Evolutionary conservation across 2,329 filamentous ascomycete genomes (phyloP), one percentile per base, ranked within the genome.

Genomic region (Blumeria graminis): DNA sequence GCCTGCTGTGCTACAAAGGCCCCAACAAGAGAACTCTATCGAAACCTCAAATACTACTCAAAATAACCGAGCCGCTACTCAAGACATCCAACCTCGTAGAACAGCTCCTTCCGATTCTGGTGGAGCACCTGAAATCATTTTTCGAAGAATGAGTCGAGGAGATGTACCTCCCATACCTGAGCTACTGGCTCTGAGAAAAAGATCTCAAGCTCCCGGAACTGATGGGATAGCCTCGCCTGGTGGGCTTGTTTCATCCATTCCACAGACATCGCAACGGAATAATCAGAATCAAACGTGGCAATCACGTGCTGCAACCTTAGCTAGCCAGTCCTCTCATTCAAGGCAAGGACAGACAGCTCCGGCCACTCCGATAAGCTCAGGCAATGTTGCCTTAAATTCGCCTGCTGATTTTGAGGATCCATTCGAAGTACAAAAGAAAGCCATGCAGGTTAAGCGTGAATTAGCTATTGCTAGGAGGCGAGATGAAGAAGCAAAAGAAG

Each of bases 71-170:
- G 76, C 77, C 38, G 79, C 73, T 61, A 73, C 70, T 14, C 81
- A 84, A 59, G 80, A 84, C 61, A 73, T 78, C 2, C 89, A 85
- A 72, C 76, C 75, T 39, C 80, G 88, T 61, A 80, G 88, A 59
- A 81, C 90, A 60, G 84, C 84, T 57, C 95, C 90, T 14, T 96
- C 90, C 1, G 93, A 88, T 64, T 83, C 94, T 43, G 95, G 89
- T 67, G 88, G 86, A 56, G 85, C 84, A 58, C 94, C 87, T 67
- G 82, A 83, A 58, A 75, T 77, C 39, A 77, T 81, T 60, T 75
- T 83, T 38, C 60, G 65, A 55, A 62, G 66, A 46, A 65, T 67
- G 64, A 67, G 65, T 55, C 63, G 63, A 56, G 63, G 60, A 55
- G 64, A 65, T 56, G 61, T 66, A 58, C 61, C 63, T 41, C 62